phyloP scores from a whole-genome alignment of 805 yeast species.

The Spathaspora sp. region DNA sequence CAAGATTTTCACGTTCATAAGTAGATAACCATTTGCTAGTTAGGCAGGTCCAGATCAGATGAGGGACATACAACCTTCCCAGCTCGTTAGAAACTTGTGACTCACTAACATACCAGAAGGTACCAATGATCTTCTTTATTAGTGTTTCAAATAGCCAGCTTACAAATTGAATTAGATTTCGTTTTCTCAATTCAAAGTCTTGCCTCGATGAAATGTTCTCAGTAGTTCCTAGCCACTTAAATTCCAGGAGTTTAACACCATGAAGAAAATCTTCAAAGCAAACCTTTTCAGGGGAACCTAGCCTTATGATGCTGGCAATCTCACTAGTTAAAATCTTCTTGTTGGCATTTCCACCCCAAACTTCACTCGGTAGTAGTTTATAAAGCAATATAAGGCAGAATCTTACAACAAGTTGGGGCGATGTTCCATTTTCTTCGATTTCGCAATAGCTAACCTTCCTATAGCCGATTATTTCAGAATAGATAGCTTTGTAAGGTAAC shows the following conservation, averaged over 20 bases:
- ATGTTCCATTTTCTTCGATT: constrained; percentile 30
- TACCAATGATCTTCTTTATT: constrained; percentile 43
- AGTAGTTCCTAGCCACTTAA: constrained; percentile 53
- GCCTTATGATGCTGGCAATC: constrained; percentile 34
- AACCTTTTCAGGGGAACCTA: constrained; percentile 35
- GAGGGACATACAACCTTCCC: constrained; percentile 51
- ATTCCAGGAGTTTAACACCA: constrained; percentile 38
- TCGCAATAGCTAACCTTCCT: constrained; percentile 7
- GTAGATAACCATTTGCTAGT: constrained; percentile 37
- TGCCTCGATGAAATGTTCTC: constrained; percentile 27
- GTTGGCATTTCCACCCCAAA: constrained; percentile 54
- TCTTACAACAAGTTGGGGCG: constrained; percentile 30
- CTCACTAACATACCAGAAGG: constrained; percentile 69
- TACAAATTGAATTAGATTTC: constrained; percentile 40
- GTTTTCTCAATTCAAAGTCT: constrained; percentile 37
- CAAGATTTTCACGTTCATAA: constrained; percentile 41
- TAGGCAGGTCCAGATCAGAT: constrained; percentile 50
- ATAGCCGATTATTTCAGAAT: constrained; percentile 25
- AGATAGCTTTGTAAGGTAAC: constrained; percentile 32
- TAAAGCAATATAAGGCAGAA: constrained; percentile 43
- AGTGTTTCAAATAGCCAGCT: constrained; percentile 55
- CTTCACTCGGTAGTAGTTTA: constrained; percentile 45
- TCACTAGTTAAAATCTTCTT: constrained; percentile 33
- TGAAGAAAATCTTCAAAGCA: constrained; percentile 25
- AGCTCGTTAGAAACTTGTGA: constrained; percentile 19